Base-by-base conservation (phyloP, 176 grass and related monocot species). In the bread wheat (Triticum aestivum) region DNA sequence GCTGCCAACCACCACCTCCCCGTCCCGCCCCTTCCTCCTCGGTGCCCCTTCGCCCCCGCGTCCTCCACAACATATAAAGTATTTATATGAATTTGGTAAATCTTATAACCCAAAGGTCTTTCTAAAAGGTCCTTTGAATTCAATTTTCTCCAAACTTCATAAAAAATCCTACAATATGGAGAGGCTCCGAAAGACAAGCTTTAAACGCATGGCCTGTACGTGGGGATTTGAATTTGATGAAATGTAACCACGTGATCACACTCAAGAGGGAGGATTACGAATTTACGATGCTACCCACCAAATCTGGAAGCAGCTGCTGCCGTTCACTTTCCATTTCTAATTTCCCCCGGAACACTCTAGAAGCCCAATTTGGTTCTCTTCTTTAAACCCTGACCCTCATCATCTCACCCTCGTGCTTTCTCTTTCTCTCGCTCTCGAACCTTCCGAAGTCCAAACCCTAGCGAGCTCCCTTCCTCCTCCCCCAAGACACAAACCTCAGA, bases 401-500 rank as follows among this genome's bases (percentile, higher is more conserved):
- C 44, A 74, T 76, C 44, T 9, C 4, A 9, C 30, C 23, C 56
- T 84, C 69, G 85, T 85, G 89, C 67, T 20, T 34, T 73, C 79
- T 45, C 4, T 56, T 21, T 21, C 73, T 84, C 77, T 74, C 41
- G 49, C 35, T 85, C 86, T 75, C 62, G 86, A 81, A 88, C 83
- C 71, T 86, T 88, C 83, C 78, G 15, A 82, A 82, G 69, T 75
- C 38, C 29, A 78, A 91, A 86, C 73, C 91, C 79, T 88, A 93
- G 65, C 8, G 39, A 84, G 49, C 84, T 58, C 79, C 18, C 59
- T 66, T 77, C 56, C 2, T 24, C 44, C 13, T 37, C 39, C 18
- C 70, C 54, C 66, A 18, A 77, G 73, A 29, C 47, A 68, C 74
- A 83, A 85, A 33, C 63, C 47, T 41, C 74, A 70, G 86, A 89